Percentiles rank a stretch among this genome's conserved stretches.
phyloP scores from a whole-genome alignment of 2,329 filamentous ascomycete genomes.

The Penicillium hordei region DNA sequence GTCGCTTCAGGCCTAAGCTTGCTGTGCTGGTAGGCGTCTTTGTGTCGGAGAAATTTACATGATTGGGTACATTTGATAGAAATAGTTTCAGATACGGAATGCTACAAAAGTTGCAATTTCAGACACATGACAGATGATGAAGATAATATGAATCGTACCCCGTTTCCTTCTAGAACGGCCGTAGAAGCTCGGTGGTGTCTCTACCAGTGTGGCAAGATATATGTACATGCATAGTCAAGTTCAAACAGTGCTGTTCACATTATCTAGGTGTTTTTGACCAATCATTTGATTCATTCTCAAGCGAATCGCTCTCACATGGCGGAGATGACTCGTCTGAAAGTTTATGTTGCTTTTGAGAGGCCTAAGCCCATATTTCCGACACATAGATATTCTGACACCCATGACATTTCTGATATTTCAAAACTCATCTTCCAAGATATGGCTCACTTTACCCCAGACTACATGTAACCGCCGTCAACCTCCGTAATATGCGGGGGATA shows the following conservation, averaged over 20 bases:
- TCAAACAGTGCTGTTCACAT: not conserved
- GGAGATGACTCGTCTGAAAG: not conserved
- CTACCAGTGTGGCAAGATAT: not conserved
- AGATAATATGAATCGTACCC: not conserved
- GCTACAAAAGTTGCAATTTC: slow-evolving; percentile 17
- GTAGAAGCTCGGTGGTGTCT: not conserved
- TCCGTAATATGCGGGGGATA: slow-evolving; percentile 12
- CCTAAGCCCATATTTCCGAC: not conserved
- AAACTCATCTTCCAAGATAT: not conserved
- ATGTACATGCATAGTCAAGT: not conserved
- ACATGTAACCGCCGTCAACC: not conserved
- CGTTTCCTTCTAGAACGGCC: not conserved
- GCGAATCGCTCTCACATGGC: not conserved
- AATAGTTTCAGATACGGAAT: slow-evolving; percentile 8
- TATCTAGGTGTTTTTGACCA: not conserved
- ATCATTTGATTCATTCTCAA: not conserved
- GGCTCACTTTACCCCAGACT: slow-evolving; percentile 6
- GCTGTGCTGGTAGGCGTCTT: not conserved
- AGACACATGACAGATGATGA: not conserved
- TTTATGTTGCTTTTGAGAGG: not conserved
- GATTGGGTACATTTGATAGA: slow-evolving; percentile 20
- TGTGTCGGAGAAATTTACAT: slow-evolving; percentile 10
- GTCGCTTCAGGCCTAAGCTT: slow-evolving; percentile 21
- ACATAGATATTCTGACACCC: not conserved
- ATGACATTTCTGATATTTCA: not conserved